Conservation (phyloP, 2,329 filamentous ascomycete species). For the Verticillium klebahnii region DNA sequence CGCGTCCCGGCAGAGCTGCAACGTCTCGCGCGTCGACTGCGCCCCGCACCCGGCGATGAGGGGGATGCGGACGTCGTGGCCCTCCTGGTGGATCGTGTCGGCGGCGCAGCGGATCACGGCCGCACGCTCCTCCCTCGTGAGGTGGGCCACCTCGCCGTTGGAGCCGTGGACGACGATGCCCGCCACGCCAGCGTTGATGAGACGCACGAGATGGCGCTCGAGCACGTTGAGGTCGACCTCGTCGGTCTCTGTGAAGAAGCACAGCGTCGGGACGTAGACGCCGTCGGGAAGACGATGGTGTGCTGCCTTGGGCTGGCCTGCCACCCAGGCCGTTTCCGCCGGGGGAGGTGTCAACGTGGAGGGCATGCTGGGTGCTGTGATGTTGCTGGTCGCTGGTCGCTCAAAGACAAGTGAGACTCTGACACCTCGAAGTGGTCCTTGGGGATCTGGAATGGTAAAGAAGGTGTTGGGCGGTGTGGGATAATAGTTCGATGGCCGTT, state of each 20-base stretch:
- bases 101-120: conserved; percentile 66
- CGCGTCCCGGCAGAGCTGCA: conserved; percentile 62
- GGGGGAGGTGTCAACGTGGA: neutral
- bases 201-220: conserved; percentile 26
- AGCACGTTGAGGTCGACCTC: conserved; percentile 25
- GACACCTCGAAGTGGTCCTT: too few relatives aligned
- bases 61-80: conserved; percentile 59
- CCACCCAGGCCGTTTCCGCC: neutral
- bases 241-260: conserved; percentile 30
- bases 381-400: too few relatives aligned
- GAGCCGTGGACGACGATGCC: conserved; percentile 67
- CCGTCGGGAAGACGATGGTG: conserved; percentile 14
- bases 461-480: neutral
- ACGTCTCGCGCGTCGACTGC: conserved; percentile 63
- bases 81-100: conserved; percentile 56
- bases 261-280: conserved; percentile 32
- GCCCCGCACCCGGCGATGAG: conserved; percentile 67
- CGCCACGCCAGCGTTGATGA: conserved; percentile 54
- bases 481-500: neutral
- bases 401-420: too few relatives aligned
- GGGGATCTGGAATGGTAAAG: neutral
- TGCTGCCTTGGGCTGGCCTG: conserved; percentile 7
- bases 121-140: conserved; percentile 64
- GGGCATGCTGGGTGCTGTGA: conserved; percentile 1
- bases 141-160: conserved; percentile 70